Conservation (phyloP, 208 protist species). For the Crithidia sp. region DNA sequence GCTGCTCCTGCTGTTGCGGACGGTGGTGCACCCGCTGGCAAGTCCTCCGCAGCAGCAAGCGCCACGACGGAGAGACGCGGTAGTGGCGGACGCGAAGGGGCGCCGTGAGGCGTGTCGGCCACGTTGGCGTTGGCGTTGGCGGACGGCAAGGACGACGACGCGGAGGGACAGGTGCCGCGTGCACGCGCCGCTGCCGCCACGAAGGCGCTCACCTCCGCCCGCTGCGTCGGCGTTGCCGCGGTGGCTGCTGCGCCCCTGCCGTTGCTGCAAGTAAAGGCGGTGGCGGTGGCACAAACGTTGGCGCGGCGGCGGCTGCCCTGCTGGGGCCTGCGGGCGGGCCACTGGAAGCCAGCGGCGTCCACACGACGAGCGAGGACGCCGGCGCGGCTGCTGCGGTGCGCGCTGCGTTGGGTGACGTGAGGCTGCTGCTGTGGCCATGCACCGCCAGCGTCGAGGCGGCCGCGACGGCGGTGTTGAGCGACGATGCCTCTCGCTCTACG, state of each 20-base stretch:
- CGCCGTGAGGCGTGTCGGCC: no score
- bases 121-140: not conserved
- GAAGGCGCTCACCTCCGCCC: not conserved
- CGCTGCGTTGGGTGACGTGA: not conserved
- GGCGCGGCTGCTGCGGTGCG: not conserved
- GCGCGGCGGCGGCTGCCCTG: not conserved
- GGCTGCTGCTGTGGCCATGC: slow-evolving; percentile 6
- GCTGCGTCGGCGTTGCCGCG: no score
- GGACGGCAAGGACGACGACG: not conserved
- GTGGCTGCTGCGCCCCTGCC: no score
- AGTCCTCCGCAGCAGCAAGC: not conserved
- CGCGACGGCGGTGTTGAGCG: not conserved
- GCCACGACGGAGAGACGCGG: not conserved
- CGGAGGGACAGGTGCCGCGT: not conserved
- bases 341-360: not conserved
- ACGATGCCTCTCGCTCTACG: not conserved
- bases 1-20: no score
- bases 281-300: not conserved
- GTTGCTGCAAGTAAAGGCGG: not conserved
- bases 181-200: slow-evolving; percentile 8
- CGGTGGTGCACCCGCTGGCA: no score
- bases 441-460: slow-evolving; percentile 8
- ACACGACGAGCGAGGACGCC: not conserved
- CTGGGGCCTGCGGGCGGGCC: not conserved
- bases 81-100: not conserved